phyloP scores from a whole-genome alignment of 768 basidiomycete genomes.

The Grammothele lineata region DNA sequence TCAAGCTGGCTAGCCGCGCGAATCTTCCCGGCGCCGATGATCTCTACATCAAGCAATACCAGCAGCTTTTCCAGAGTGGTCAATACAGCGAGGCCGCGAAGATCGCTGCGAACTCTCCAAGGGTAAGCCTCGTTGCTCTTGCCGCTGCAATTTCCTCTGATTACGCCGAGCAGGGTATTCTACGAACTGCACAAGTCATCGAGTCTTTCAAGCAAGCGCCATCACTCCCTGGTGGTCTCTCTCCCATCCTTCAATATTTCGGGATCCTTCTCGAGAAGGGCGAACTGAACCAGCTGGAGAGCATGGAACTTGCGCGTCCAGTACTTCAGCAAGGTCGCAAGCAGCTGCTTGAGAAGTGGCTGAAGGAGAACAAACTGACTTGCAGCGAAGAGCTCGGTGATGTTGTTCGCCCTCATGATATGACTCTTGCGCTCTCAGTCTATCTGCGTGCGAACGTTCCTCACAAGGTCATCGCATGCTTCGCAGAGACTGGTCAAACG shows the following conservation, averaged over 20 bases:
- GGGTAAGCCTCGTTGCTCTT: slow-evolving; percentile 39
- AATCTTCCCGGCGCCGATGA: slow-evolving; percentile 98
- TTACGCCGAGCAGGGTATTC: slow-evolving; percentile 62
- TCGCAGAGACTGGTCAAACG: slow-evolving; percentile 97
- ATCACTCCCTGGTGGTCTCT: slow-evolving; percentile 83
- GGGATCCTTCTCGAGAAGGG: slow-evolving; percentile 98
- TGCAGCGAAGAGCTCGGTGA: slow-evolving; percentile 99
- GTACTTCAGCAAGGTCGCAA: slow-evolving; percentile 96
- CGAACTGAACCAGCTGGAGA: slow-evolving; percentile 94
- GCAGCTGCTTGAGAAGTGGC: slow-evolving; percentile 96
- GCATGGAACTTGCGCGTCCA: slow-evolving; percentile 91
- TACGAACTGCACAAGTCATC: slow-evolving; percentile 92
- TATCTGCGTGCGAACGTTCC: slow-evolving; percentile 97
- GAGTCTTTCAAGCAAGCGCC: slow-evolving; percentile 97
- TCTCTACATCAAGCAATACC: slow-evolving; percentile 91
- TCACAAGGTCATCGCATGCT: slow-evolving; percentile 98
- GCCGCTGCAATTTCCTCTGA: background rate
- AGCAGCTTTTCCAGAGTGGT: slow-evolving; percentile 81
- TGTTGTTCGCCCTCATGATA: slow-evolving; percentile 89
- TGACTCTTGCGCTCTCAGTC: slow-evolving; percentile 95
- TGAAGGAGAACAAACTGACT: slow-evolving; percentile 99
- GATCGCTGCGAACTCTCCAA: slow-evolving; percentile 94
- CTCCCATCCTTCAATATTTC: slow-evolving; percentile 97
- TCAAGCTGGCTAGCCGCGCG: slow-evolving; percentile 94
- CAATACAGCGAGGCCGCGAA: slow-evolving; percentile 95